These are phyloP conservation scores for Pilaira anomala DNA, from an alignment of 192 early-diverging fungal genomes.

Conservation along the genomic window DNA sequence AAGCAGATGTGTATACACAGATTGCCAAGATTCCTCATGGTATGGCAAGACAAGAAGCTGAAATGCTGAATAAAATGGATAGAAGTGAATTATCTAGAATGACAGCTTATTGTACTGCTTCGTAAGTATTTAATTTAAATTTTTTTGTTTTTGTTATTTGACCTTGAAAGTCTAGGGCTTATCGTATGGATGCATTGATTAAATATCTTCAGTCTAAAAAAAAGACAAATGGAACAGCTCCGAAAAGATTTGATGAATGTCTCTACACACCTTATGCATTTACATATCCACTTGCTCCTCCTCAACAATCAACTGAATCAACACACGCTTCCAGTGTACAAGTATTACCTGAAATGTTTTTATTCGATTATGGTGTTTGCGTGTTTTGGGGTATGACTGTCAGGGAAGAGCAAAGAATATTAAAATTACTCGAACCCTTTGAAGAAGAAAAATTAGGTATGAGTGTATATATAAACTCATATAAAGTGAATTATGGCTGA, in stretches of 20 bases:
- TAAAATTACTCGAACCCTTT: slow-evolving; percentile 69
- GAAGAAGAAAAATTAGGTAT: slow-evolving; percentile 70
- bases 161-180: too few species aligned
- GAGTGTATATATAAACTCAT: not conserved
- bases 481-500: not conserved
- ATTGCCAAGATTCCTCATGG: slow-evolving; percentile 60
- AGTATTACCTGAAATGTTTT: slow-evolving; percentile 67
- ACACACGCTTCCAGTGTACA: not conserved
- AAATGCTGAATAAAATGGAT: slow-evolving; percentile 72
- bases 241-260: slow-evolving; percentile 82
- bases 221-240: slow-evolving; percentile 57
- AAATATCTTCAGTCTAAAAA: slow-evolving; percentile 71
- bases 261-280: slow-evolving; percentile 56
- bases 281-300: slow-evolving; percentile 39
- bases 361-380: slow-evolving; percentile 92
- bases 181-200: slow-evolving; percentile 72
- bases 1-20: slow-evolving; percentile 67
- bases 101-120: slow-evolving; percentile 83
- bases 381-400: slow-evolving; percentile 96
- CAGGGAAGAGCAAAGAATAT: slow-evolving; percentile 71
- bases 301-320: slow-evolving; percentile 12
- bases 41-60: slow-evolving; percentile 61
- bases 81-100: slow-evolving; percentile 72
- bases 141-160: not conserved
- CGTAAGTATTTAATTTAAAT: slow-evolving; percentile 37